Percentiles rank a stretch among this genome's conserved stretches.
Conservation (phyloP, 768 basidiomycete species). For the Tulasnella sp. region DNA sequence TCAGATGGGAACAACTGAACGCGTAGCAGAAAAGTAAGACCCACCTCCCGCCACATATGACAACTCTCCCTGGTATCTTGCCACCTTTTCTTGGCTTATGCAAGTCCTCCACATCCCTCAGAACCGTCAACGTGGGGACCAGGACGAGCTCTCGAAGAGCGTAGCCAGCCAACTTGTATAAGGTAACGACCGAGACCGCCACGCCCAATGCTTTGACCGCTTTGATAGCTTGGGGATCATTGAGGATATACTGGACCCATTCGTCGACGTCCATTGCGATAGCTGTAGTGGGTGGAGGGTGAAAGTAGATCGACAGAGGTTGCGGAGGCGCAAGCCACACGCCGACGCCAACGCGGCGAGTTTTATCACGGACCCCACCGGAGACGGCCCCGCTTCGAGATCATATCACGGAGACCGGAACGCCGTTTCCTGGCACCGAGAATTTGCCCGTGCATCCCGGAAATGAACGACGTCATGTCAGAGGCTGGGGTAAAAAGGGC, state of each 20-base stretch:
- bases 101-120: slow-evolving; percentile 5
- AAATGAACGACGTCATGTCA: neutral
- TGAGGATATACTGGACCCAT: neutral
- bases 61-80: slow-evolving; percentile 9
- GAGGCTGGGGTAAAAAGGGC: neutral
- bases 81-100: neutral
- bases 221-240: neutral
- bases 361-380: neutral
- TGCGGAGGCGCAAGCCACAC: too few relatives aligned
- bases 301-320: too few relatives aligned
- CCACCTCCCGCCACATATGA: slow-evolving; percentile 27
- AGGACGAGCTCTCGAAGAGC: slow-evolving; percentile 1
- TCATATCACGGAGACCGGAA: neutral
- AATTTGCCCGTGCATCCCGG: neutral
- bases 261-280: neutral
- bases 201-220: neutral
- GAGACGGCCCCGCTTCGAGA: neutral
- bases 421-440: neutral
- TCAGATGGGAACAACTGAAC: neutral
- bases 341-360: neutral
- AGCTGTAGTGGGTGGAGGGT: neutral
- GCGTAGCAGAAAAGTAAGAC: neutral
- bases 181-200: neutral
- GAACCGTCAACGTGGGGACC: slow-evolving; percentile 16
- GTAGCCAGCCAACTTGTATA: neutral